Evolutionary conservation across 2,329 filamentous ascomycete species (phyloP), one percentile per base, ranked within the genome.

Genomic region (Fusarium falciforme): DNA sequence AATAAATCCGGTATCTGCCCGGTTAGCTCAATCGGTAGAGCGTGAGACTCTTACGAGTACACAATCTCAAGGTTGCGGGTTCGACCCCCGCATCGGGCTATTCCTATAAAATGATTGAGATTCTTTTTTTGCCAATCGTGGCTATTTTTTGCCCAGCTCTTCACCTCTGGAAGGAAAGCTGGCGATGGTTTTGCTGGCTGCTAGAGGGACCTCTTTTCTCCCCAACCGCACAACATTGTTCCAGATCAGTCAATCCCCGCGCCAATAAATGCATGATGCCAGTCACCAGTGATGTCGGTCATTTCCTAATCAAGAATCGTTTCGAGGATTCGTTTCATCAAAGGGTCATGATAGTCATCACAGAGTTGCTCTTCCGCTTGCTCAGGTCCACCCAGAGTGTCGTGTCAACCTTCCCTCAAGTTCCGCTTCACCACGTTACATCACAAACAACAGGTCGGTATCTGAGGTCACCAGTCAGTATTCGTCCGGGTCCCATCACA

Each of bases 401-500:
- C 5, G 20, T 57, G 38, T 16, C 57, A 40, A 58, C 17, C 93
- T 93, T 97, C 95, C 84, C 47, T 44, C 3, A 20, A 54, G 5
- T 44, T 44, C 59, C 60, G 17, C 29, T 66, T 60, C 31, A 17
- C 33, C 58, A 22, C 64, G 61, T 74, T 75, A 92, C 91, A 93
- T 93, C 70, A 93, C 89, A 80, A 92, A 93, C 64, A 91, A 84
- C 61, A 93, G 81, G 78, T 92, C 88, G 70, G 89, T 91, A 80
- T 93, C 91, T 93, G 66, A 7, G n/a, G 8, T 3, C 14, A 29
- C 9, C 38, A 12, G 29, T 60, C 7, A 70, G 31, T 76, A 73
- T 78, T 76, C 2, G 36, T 22, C 20, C 7, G 8, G 20, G 16
- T 17, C 2, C 10, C 8, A 20, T 22, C 14, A 17, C 17, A 20